Conservation (phyloP, 306 rosid genomes). For the Phaseolus lunatus region DNA sequence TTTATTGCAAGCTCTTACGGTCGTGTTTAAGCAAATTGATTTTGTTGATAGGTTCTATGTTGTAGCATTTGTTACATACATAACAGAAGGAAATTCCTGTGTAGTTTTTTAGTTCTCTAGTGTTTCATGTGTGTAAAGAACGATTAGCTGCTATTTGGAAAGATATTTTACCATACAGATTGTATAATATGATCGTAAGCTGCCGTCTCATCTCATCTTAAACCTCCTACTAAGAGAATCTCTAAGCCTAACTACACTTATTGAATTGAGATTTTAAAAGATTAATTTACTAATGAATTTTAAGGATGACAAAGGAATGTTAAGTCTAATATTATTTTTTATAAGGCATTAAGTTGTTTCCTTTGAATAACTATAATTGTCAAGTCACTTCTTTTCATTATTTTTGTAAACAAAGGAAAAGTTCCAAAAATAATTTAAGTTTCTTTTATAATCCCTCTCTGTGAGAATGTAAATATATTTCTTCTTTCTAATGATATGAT, state of each 20-base stretch:
- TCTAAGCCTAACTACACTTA: neutral
- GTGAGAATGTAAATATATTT: too few relatives aligned
- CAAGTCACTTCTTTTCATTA: too few relatives aligned
- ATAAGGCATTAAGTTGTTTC: too few relatives aligned
- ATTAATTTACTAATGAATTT: too few relatives aligned
- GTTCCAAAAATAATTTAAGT: too few relatives aligned
- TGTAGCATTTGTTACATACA: slow-evolving; percentile 39
- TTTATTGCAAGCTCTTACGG: slow-evolving; percentile 37
- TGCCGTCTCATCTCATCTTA: neutral
- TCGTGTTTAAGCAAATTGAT: slow-evolving; percentile 47
- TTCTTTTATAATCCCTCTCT: too few relatives aligned
- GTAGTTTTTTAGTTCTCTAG: slow-evolving; percentile 16
- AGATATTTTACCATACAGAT: slow-evolving; percentile 33
- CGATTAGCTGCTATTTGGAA: slow-evolving; percentile 33
- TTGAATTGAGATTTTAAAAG: neutral
- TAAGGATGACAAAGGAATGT: too few relatives aligned
- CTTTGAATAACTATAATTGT: too few relatives aligned
- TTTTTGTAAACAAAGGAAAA: too few relatives aligned
- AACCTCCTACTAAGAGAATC: neutral
- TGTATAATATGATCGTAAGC: slow-evolving; percentile 11
- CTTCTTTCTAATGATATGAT: too few relatives aligned
- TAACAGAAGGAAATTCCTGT: slow-evolving; percentile 40
- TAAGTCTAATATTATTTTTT: too few relatives aligned
- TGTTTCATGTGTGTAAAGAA: slow-evolving; percentile 55
- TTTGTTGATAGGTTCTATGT: slow-evolving; percentile 46